These are phyloP conservation scores for Strobilomyces confusus DNA, from an alignment of 768 basidiomycete genomes.

Conservation along the genomic window DNA sequence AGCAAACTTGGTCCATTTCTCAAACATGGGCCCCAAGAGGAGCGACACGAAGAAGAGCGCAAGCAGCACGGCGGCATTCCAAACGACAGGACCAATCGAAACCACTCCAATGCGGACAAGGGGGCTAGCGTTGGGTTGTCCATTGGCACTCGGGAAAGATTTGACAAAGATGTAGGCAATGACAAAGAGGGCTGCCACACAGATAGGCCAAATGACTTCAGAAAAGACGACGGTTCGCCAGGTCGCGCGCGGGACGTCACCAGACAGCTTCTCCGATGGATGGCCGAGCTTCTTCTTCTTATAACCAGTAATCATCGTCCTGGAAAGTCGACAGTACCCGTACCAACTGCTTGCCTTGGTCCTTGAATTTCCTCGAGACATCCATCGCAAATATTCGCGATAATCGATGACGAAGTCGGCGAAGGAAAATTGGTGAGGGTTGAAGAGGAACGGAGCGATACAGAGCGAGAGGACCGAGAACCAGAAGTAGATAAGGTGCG, in stretches of 20 bases:
- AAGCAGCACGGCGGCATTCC: constrained; percentile 88
- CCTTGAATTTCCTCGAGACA: constrained; percentile 97
- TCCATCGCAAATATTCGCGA: constrained; percentile 97
- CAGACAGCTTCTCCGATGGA: constrained; percentile 95
- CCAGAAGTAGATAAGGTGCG: constrained; percentile 98
- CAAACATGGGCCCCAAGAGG: constrained; percentile 87
- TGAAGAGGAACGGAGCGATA: constrained; percentile 97
- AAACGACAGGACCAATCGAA: constrained; percentile 88
- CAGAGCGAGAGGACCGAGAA: constrained; percentile 92
- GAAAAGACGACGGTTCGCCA: constrained; percentile 83
- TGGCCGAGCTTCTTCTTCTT: constrained; percentile 99
- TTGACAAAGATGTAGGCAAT: constrained; percentile 92
- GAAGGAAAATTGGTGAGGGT: constrained; percentile 99
- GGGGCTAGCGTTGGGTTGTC: constrained; percentile 70
- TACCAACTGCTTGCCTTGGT: constrained; percentile 99
- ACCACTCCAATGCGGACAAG: constrained; percentile 87
- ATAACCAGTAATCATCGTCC: constrained; percentile 98
- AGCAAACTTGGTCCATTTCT: constrained; percentile 81
- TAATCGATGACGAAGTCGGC: constrained; percentile 99
- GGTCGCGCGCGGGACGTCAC: constrained; percentile 87
- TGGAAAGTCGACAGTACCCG: constrained; percentile 94
- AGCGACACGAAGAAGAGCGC: constrained; percentile 88
- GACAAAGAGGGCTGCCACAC: constrained; percentile 70
- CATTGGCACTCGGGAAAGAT: constrained; percentile 69
- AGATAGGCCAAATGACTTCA: constrained; percentile 80